These are phyloP conservation scores for Cladophialophora psammophila DNA, from an alignment of 2,329 filamentous ascomycete species.

Conservation along the genomic window DNA sequence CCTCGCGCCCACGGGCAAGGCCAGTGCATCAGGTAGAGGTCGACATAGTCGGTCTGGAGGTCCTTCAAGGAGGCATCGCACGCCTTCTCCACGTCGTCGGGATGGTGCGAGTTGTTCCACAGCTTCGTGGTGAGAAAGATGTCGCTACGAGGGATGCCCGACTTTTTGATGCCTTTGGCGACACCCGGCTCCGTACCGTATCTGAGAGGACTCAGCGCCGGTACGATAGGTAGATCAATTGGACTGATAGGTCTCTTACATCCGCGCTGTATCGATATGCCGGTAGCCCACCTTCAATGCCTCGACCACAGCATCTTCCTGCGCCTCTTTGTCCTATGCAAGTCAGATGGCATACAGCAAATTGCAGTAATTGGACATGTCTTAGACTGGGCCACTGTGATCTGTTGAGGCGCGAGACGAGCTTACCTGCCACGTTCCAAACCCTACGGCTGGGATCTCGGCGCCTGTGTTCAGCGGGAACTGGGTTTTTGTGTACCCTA, in stretches of 20 bases:
- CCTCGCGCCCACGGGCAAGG: conserved; percentile 62
- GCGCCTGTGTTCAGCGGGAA: conserved; percentile 55
- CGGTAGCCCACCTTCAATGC: conserved; percentile 49
- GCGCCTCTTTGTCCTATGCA: conserved; percentile 54
- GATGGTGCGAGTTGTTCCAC: conserved; percentile 70
- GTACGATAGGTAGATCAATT: conserved; percentile 1
- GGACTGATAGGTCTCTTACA: conserved; percentile 44
- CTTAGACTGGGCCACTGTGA: neutral
- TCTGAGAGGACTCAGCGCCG: conserved; percentile 39
- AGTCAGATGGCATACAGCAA: neutral
- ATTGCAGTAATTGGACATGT: neutral
- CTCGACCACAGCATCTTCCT: conserved; percentile 58
- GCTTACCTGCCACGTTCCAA: conserved; percentile 59
- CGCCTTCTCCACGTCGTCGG: conserved; percentile 68
- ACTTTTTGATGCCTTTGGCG: conserved; percentile 68
- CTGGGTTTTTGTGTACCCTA: conserved; percentile 34
- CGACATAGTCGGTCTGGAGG: conserved; percentile 71
- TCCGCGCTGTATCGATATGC: conserved; percentile 52
- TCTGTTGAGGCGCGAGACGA: neutral
- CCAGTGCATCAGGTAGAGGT: conserved; percentile 75
- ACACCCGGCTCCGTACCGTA: conserved; percentile 73
- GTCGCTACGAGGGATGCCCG: conserved; percentile 68
- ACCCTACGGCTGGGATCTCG: conserved; percentile 57
- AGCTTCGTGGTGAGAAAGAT: conserved; percentile 73
- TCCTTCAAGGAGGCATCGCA: conserved; percentile 68